Evolutionary conservation across 352 stramenopile genomes (phyloP).

Genomic region (Elongisporangium anandrum): DNA sequence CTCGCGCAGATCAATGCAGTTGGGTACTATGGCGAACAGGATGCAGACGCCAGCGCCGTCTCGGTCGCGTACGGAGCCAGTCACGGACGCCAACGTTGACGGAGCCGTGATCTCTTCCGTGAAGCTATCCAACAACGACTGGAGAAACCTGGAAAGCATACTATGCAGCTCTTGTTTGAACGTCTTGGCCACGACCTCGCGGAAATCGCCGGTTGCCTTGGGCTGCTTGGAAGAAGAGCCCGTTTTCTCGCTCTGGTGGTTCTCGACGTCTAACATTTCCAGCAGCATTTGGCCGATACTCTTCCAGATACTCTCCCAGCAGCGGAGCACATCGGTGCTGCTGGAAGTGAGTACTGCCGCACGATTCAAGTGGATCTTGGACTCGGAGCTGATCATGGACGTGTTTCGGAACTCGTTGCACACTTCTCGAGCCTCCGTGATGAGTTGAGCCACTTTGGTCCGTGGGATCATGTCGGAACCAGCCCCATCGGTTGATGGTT

Average conservation of each 20-base stretch:
- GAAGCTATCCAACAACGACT: constrained; percentile 43
- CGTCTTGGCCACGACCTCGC: constrained; percentile 22
- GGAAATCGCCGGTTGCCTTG: constrained; percentile 6
- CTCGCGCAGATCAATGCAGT: constrained; percentile 67
- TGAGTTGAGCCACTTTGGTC: constrained; percentile 39
- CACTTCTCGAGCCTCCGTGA: constrained; percentile 38
- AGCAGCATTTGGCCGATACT: constrained; percentile 42
- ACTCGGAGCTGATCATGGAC: constrained; percentile 69
- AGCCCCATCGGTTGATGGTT: neutral
- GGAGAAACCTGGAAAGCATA: constrained; percentile 50
- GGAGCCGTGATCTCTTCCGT: constrained; percentile 28
- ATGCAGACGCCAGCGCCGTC: constrained; percentile 44
- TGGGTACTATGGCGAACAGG: constrained; percentile 63
- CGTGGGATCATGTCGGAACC: neutral
- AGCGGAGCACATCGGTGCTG: constrained; percentile 32
- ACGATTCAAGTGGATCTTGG: constrained; percentile 51
- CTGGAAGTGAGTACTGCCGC: constrained; percentile 45
- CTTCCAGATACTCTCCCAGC: constrained; percentile 52
- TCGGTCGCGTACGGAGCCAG: constrained; percentile 11
- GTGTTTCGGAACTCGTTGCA: constrained; percentile 62
- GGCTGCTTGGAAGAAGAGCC: neutral
- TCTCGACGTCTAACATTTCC: constrained; percentile 31
- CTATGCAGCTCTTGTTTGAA: constrained; percentile 38
- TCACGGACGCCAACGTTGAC: constrained; percentile 25
- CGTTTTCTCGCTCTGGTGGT: constrained; percentile 2